Conservation (phyloP, 345 rosid species). For the Stellera chamaejasme region DNA sequence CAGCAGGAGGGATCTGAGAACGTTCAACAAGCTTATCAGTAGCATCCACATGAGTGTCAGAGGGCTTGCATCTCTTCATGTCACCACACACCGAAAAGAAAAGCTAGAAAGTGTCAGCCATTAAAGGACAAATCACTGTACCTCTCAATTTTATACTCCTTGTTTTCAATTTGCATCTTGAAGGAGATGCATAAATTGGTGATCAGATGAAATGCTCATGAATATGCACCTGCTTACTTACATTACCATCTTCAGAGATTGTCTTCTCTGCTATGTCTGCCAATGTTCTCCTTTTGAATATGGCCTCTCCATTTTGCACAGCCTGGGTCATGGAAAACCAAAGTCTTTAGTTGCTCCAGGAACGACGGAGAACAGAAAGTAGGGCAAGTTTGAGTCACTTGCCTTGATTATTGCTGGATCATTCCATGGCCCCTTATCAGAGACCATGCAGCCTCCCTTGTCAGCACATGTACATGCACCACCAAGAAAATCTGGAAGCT, state of each 20-base stretch:
- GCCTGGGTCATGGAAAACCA: constrained; percentile 27
- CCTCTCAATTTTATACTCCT: no score
- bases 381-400: neutral
- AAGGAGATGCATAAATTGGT: no score
- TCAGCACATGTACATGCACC: constrained; percentile 81
- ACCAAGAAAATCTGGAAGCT: constrained; percentile 85
- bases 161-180: no score
- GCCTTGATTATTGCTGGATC: constrained; percentile 69
- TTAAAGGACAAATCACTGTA: no score
- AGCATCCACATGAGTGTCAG: constrained; percentile 3
- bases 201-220: neutral
- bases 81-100: neutral
- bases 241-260: constrained; percentile 31
- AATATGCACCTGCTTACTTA: constrained; percentile 20
- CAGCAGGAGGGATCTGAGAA: constrained; percentile 13
- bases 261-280: constrained; percentile 50
- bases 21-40: constrained; percentile 6
- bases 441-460: constrained; percentile 89
- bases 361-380: neutral
- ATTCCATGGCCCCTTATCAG: constrained; percentile 98
- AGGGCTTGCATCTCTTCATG: constrained; percentile 19
- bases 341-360: neutral
- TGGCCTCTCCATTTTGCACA: constrained; percentile 67
- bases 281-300: constrained; percentile 32
- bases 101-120: no score